Evolutionary conservation across 345 rosid genomes (phyloP), one percentile per base, ranked within the genome.

Genomic region (Melaleuca alternifolia): DNA sequence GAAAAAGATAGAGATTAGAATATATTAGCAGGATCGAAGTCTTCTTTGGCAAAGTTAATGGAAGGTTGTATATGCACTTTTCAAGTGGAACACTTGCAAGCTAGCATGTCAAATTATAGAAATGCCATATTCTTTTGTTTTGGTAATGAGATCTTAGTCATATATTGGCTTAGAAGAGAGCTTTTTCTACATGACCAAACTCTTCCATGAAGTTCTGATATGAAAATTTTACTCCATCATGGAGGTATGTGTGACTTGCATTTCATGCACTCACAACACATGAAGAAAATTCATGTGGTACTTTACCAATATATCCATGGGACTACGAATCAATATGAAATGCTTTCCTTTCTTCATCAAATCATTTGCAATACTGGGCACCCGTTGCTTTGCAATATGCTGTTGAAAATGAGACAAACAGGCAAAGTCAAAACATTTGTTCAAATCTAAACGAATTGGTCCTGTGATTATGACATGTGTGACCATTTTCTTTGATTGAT

Each of bases 331-430:
- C 89, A 95, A 86, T 87, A 96, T 91, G 90, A 96, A 93, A 87
- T 96, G 99, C 82, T 94, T 94, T 88, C 97, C 98, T 90, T 92
- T 94, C 89, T 91, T 91, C 94, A 96, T 88, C 87, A 95, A 88
- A 85, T 95, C 96, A 88, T 46, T 88, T 53, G 96, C 92, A 88
- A 95, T 91, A 88, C 96, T 93, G 41, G 91, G 89, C 41, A 94
- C 33, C 84, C 94, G 86, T 77, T 95, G 91, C 91, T 96, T 95
- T 87, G 94, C 90, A 1, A 96, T 90, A 88, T 96, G 97, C 98
- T 96, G 92, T 51, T 71, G 46, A 85, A 33, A 83, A 12, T 48
- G 53, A 86, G 84, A 79, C 7, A 50, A 50, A 51, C 85, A n/a
- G 75, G 57, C 23, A 18, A 13, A 50, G 48, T 15, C 50, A 53